Conservation (phyloP, 139 green algal species). For the Chlamydomonas incerta region DNA sequence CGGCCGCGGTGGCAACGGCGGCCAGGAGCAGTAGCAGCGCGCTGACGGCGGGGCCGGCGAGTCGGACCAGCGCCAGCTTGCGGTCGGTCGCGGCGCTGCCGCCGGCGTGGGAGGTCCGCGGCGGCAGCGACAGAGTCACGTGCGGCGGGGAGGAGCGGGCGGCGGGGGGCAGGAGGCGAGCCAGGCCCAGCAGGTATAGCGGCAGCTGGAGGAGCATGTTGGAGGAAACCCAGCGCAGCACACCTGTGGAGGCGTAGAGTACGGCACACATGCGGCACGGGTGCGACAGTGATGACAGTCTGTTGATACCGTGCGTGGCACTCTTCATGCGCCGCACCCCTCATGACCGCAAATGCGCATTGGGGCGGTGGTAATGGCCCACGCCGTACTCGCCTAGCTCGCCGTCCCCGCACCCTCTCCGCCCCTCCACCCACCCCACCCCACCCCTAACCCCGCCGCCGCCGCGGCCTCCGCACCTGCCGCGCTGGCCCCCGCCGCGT, state of each 20-base stretch:
- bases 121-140: not conserved
- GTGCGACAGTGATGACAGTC: not conserved
- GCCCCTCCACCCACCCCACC: not conserved
- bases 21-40: slow-evolving; percentile 16
- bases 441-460: not conserved
- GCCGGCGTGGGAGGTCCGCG: no score
- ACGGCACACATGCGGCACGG: not conserved
- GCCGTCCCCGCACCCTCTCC: no score
- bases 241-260: not conserved
- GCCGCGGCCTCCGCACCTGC: not conserved
- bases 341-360: no score
- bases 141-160: not conserved
- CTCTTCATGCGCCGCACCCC: not conserved
- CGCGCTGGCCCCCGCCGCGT: no score
- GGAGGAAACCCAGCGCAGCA: no score
- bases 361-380: not conserved
- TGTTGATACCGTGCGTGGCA: no score
- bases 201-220: no score
- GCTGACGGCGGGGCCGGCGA: not conserved
- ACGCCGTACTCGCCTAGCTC: not conserved
- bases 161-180: not conserved
- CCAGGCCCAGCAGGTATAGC: not conserved
- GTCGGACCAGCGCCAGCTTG: not conserved
- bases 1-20: not conserved
- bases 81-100: not conserved